Evolutionary conservation across 2,329 filamentous ascomycete species (phyloP), one percentile per base, ranked within the genome.

Genomic region (Ilyonectria sp.): DNA sequence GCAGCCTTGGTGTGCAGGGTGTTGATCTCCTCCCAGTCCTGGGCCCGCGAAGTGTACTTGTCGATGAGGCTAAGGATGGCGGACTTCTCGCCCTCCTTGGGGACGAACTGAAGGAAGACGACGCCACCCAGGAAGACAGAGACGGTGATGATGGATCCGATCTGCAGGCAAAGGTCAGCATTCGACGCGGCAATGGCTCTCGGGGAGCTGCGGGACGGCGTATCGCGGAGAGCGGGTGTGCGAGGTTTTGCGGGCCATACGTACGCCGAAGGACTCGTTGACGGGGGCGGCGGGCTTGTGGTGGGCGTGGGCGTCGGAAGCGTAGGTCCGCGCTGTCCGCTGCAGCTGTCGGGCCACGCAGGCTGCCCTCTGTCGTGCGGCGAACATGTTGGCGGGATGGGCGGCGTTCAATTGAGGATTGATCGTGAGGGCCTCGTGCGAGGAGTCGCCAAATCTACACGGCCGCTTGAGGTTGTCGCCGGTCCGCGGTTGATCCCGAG

Each of bases 241-340:
- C 64, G 72, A 71, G 67, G 69, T 64, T 72, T 65, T 74, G 67
- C 35, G 65, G 67, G 49, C 37, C 54, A 60, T 65, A 83, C 87
- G 67, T 88, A 90, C 88, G 74, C 88, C 87, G 75, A 89, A 83
- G 66, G 83, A 82, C 80, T 90, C 88, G 73, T 86, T 84, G 68
- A 84, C 85, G 69, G 82, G 79, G 72, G 83, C 82, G 72, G 83
- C 82, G 66, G 83, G 79, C 72, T 84, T 80, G 76, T 85, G 82
- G 71, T 84, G 82, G 67, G 79, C 82, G 74, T 87, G 86, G 77
- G 82, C 81, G 71, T 86, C 83, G 76, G 87, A 89, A 72, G 86
- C 87, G 78, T 89, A 89, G 67, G 82, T 82, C 75, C 87, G 84
- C 71, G 82, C 78, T 70, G 78, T 75, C 66, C 79, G 76, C 74